Conservation (phyloP, 2,329 filamentous ascomycete genomes). For the Trichoderma koningiopsis region DNA sequence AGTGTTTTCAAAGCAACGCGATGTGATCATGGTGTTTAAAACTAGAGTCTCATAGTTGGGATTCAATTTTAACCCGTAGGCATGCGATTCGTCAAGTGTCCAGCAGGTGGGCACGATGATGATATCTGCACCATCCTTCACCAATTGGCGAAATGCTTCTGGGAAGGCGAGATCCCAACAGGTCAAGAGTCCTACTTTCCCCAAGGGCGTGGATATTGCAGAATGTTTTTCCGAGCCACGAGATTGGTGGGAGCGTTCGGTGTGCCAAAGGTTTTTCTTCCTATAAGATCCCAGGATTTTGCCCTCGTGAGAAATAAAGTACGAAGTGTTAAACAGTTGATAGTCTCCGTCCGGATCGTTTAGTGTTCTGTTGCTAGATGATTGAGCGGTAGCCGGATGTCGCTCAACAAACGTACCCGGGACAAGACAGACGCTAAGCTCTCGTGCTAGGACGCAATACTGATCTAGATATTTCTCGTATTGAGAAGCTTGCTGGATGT, state of each 20-base stretch:
- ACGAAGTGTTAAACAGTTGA: background rate
- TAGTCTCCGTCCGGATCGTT: background rate
- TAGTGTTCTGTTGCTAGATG: background rate
- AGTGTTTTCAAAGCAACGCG: background rate
- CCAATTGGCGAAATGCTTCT: background rate
- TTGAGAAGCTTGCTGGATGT: background rate
- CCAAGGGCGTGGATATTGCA: background rate
- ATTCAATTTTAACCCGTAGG: background rate
- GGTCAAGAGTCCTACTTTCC: background rate
- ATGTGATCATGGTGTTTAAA: background rate
- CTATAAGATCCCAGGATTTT: background rate
- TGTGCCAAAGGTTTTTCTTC: background rate
- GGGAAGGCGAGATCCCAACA: constrained; percentile 6
- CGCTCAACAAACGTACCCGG: background rate
- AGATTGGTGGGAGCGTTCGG: background rate
- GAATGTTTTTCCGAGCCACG: background rate
- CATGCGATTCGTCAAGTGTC: background rate
- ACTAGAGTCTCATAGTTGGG: background rate
- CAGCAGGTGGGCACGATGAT: background rate
- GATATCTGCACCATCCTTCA: constrained; percentile 1
- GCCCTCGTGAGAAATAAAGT: background rate
- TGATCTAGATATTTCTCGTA: background rate
- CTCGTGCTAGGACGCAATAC: background rate
- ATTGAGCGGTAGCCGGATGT: background rate
- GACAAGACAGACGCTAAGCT: background rate